Evolutionary conservation across 306 rosid species (phyloP).

Genomic region (Citrullus colocynthis): DNA sequence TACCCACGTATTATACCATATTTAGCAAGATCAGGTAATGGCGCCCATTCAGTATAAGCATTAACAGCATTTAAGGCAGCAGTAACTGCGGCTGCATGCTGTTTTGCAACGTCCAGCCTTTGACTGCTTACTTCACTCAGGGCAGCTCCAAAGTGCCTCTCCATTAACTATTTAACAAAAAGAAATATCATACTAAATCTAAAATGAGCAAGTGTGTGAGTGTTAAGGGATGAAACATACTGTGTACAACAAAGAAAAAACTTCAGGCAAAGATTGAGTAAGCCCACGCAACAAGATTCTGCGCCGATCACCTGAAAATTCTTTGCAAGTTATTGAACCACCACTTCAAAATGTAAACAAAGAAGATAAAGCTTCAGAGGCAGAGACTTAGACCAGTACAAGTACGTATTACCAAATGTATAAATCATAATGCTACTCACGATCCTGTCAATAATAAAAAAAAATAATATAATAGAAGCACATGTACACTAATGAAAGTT

Average conservation of each 20-base stretch:
- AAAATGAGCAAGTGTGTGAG: constrained; percentile 8
- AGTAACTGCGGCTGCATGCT: constrained; percentile 68
- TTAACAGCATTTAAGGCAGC: constrained; percentile 72
- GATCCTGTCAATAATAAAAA: neutral
- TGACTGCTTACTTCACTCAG: constrained; percentile 62
- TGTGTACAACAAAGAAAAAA: constrained; percentile 66
- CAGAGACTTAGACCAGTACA: neutral
- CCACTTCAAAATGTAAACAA: constrained; percentile 8
- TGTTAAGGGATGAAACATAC: constrained; percentile 30
- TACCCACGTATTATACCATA: constrained; percentile 90
- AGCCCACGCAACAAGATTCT: constrained; percentile 84
- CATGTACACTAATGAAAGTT: neutral
- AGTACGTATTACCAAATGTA: neutral
- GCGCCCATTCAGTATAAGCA: constrained; percentile 99
- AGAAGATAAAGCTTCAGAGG: constrained; percentile 9
- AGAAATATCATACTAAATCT: constrained; percentile 11
- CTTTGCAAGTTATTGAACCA: constrained; percentile 15
- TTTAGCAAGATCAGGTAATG: constrained; percentile 77
- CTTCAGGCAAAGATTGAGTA: constrained; percentile 74
- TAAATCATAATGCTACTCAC: neutral
- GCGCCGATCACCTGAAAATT: constrained; percentile 61
- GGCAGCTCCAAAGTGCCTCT: constrained; percentile 78
- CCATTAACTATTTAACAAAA: constrained; percentile 59
- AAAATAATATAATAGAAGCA: constrained; percentile 1
- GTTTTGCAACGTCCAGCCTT: constrained; percentile 62